Evolutionary conservation across 306 rosid genomes (phyloP), one percentile per base, ranked within the genome.

Genomic region (Luffa aegyptiaca): DNA sequence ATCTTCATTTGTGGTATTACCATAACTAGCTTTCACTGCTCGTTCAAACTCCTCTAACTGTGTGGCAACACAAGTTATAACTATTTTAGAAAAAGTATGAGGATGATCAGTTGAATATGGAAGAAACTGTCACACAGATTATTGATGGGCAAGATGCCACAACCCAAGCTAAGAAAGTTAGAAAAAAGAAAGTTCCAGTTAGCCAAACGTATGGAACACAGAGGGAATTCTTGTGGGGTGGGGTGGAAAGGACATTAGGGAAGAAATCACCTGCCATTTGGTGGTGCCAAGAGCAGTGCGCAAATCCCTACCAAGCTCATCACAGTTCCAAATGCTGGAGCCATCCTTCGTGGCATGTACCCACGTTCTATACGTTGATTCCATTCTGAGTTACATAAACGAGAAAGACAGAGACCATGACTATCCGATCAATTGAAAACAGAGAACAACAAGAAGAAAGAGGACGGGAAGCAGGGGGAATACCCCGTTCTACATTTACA

Each of bases 281-380:
- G 99, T 86, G 62, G 99, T 95, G 83, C 97, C 97, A 61, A 93
- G 92, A 17, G 96, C 79, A 76, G 96, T 90, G n/a, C 82, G 92
- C 33, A 95, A 85, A 91, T 95, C 99, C 81, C 97, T 82, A 71
- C 82, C 80, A 13, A 93, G 87, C 81, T 95, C 99, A 21, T 88
- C 90, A 0, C 75, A 17, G 80, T 94, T 83, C 95, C 97, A 93
- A 73, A 86, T 80, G 80, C 83, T 81, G 45, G 89, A 90, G 16
- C 74, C 61, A 80, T 91, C 97, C 63, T 85, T 86, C 80, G 48
- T 79, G 7, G 93, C 85, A n/a, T 90, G 94, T 53, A 88, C 42
- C 97, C 97, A 95, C 52, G 93, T 88, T 81, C 99, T 84, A 79
- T 87, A 93, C 0, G 93, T 79, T 31, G 97, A 93, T 90, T 93